phyloP scores from a whole-genome alignment of 306 rosid genomes.

The Vicia villosa region DNA sequence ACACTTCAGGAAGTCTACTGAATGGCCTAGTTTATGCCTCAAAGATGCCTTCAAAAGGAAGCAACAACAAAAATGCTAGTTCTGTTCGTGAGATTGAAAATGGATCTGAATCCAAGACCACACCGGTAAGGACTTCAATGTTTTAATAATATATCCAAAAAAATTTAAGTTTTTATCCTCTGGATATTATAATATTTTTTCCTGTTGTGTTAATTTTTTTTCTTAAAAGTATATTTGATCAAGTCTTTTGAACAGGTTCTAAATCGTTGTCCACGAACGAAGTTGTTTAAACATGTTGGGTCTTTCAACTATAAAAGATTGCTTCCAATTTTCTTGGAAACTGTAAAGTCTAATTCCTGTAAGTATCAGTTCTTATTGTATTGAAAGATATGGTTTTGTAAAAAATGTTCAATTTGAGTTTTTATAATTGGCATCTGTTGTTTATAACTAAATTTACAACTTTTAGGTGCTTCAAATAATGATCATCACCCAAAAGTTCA shows the following conservation, averaged over 20 bases:
- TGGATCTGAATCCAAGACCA: conserved; percentile 41
- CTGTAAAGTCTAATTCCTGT: conserved; percentile 39
- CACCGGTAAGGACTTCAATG: conserved; percentile 40
- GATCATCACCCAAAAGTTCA: conserved; percentile 30
- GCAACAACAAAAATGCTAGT: conserved; percentile 15
- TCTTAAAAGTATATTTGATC: conserved; percentile 4
- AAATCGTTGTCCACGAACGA: conserved; percentile 49
- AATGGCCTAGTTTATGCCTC: conserved; percentile 34
- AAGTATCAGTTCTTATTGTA: conserved; percentile 34
- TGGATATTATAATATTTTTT: not conserved
- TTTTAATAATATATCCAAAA: not conserved
- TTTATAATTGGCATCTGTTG: not conserved
- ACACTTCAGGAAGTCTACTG: conserved; percentile 26
- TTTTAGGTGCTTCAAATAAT: conserved; percentile 46
- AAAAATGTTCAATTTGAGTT: not conserved
- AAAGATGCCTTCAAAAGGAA: conserved; percentile 32
- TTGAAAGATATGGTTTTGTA: not conserved
- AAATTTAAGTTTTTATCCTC: not conserved
- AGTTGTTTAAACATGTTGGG: conserved; percentile 51
- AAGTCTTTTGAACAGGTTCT: conserved; percentile 45
- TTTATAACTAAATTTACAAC: conserved; percentile 20
- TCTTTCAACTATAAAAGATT: conserved; percentile 64
- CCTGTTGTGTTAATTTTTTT: not conserved
- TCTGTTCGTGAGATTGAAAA: conserved; percentile 16
- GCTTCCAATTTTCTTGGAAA: conserved; percentile 62